phyloP scores from a whole-genome alignment of 192 early-diverging fungal species.

The Mortierella claussenii region DNA sequence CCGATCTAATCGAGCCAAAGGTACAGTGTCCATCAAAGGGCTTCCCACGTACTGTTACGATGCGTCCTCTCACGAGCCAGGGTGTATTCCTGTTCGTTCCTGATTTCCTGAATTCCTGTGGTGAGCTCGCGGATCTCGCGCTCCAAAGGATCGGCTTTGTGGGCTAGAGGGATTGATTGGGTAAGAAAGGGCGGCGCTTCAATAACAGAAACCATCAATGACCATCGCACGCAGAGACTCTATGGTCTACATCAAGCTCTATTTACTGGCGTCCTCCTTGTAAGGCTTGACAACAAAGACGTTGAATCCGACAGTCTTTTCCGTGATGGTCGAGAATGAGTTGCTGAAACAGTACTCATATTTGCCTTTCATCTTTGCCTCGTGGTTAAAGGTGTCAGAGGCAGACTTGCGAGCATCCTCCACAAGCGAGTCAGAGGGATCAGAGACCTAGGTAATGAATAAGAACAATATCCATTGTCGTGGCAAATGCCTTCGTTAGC shows the following conservation, averaged over 20 bases:
- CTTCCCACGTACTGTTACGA: slow-evolving; percentile 68
- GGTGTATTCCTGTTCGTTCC: slow-evolving; percentile 80
- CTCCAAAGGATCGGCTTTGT: slow-evolving; percentile 69
- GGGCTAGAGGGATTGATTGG: slow-evolving; percentile 18
- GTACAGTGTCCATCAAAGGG: too few relatives aligned
- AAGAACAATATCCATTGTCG: too few relatives aligned
- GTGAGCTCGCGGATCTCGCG: slow-evolving; percentile 72
- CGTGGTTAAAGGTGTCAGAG: slow-evolving; percentile 54
- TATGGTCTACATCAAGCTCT: slow-evolving; percentile 16
- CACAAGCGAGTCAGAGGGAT: slow-evolving; percentile 54
- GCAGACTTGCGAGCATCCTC: slow-evolving; percentile 46
- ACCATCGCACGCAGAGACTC: slow-evolving; percentile 31
- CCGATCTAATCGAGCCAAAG: not conserved
- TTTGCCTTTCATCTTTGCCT: slow-evolving; percentile 64
- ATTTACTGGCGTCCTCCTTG: slow-evolving; percentile 52
- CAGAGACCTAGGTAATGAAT: slow-evolving; percentile 62
- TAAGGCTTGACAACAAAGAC: slow-evolving; percentile 57
- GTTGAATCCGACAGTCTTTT: slow-evolving; percentile 71
- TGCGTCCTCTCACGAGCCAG: slow-evolving; percentile 69
- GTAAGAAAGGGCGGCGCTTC: not conserved
- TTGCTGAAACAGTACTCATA: slow-evolving; percentile 86
- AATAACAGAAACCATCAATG: slow-evolving; percentile 11
- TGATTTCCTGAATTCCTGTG: slow-evolving; percentile 67
- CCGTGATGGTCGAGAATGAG: slow-evolving; percentile 66
- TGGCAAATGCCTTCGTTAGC: too few relatives aligned